These are phyloP conservation scores for Isabelozyma rhagii DNA, from an alignment of 805 yeast genomes.

Conservation along the genomic window DNA sequence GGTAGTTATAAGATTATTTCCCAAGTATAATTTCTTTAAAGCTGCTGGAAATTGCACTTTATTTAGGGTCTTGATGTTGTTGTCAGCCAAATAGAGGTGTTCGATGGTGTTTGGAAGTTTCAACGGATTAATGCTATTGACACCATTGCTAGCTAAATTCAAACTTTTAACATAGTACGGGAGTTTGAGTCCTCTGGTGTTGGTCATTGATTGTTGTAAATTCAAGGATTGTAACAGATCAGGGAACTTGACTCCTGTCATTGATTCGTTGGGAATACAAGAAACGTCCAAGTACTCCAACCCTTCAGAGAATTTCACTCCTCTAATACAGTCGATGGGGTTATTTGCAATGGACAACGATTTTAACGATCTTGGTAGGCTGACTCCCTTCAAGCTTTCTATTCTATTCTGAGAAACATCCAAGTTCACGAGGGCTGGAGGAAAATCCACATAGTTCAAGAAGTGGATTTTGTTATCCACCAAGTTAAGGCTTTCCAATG, in stretches of 20 bases:
- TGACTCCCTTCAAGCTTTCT: conserved; percentile 34
- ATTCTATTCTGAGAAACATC: conserved; percentile 40
- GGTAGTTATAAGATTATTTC: conserved; percentile 43
- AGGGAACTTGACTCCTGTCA: conserved; percentile 46
- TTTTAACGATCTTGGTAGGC: conserved; percentile 31
- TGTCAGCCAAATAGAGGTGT: conserved; percentile 32
- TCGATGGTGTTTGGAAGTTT: conserved; percentile 40
- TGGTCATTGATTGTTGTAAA: conserved; percentile 43
- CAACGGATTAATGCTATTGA: conserved; percentile 43
- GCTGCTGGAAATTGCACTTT: conserved; percentile 38
- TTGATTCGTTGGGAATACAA: conserved; percentile 42
- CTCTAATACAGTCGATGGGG: conserved; percentile 42
- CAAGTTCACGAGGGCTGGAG: conserved; percentile 22
- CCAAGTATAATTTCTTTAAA: conserved; percentile 34
- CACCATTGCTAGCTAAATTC: conserved; percentile 37
- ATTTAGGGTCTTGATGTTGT: conserved; percentile 43
- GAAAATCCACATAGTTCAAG: conserved; percentile 38
- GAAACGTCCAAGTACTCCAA: conserved; percentile 36
- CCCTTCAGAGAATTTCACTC: conserved; percentile 37
- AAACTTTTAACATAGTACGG: conserved; percentile 29
- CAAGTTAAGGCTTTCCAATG: conserved; percentile 30
- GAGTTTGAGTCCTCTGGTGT: conserved; percentile 40
- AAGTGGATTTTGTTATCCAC: conserved; percentile 37
- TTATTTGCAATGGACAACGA: conserved; percentile 30
- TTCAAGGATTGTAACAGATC: conserved; percentile 34